Evolutionary conservation across 495 filamentous ascomycete genomes (phyloP).

Genomic region (Barbatosphaeria neglecta): DNA sequence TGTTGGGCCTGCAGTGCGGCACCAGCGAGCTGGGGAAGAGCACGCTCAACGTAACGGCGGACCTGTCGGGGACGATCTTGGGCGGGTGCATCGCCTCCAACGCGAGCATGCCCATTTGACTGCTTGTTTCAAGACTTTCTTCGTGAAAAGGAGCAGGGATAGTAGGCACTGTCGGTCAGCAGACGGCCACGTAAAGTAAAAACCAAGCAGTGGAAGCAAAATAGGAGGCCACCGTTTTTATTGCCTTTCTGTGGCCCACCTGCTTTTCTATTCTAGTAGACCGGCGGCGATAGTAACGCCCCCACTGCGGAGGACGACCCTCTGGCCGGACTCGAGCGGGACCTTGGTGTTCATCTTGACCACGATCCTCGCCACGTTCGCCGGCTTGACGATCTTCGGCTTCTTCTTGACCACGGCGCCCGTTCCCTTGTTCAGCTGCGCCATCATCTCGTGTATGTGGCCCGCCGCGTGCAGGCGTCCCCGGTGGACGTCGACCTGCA

Average conservation of each 20-base stretch:
- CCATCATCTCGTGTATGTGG: constrained; percentile 55
- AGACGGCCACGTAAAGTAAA: too few relatives aligned
- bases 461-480: constrained; percentile 73
- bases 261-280: constrained; percentile 55
- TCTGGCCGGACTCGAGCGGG: constrained; percentile 64
- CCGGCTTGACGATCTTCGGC: constrained; percentile 71
- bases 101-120: constrained; percentile 12
- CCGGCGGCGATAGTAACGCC: constrained; percentile 83
- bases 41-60: constrained; percentile 17
- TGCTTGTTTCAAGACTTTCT: too few relatives aligned
- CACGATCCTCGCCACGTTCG: constrained; percentile 46
- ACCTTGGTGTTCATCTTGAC: constrained; percentile 66
- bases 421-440: constrained; percentile 62
- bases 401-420: constrained; percentile 67
- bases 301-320: constrained; percentile 68
- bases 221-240: background rate
- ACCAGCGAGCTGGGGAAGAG: constrained; percentile 14
- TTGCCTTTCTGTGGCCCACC: background rate
- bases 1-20: constrained; percentile 25
- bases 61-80: constrained; percentile 12
- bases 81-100: constrained; percentile 20
- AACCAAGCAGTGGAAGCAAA: too few relatives aligned
- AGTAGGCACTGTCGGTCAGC: too few relatives aligned
- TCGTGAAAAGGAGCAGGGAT: background rate
- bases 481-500: constrained; percentile 76